Evolutionary conservation across 345 rosid genomes (phyloP).

Genomic region (Kernera saxatilis): DNA sequence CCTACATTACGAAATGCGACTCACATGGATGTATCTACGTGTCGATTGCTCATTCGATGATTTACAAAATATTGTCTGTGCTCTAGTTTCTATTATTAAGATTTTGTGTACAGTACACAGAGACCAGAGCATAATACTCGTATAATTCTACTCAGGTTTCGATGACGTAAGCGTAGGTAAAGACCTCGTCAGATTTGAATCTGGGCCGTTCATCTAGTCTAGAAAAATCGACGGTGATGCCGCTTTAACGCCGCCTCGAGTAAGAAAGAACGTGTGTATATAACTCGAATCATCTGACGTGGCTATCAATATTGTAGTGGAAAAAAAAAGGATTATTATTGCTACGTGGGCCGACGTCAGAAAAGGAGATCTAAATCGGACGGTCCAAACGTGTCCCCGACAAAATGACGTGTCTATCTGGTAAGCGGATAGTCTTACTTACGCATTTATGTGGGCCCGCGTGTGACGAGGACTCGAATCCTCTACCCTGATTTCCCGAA

Average conservation of each 20-base stretch:
- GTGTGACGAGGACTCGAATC: slow-evolving; percentile 23
- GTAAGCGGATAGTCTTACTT: slow-evolving; percentile 27
- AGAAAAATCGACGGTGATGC: slow-evolving; percentile 6
- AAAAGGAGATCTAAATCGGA: slow-evolving; percentile 20
- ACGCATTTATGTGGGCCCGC: slow-evolving; percentile 21
- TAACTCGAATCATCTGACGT: slow-evolving; percentile 25
- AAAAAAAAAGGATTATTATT: neutral
- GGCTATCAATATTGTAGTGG: slow-evolving; percentile 20
- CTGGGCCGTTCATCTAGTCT: neutral
- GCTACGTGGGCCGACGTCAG: slow-evolving; percentile 20
- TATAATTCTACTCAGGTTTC: neutral
- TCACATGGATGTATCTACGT: slow-evolving; percentile 25
- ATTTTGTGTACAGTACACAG: neutral
- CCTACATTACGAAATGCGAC: slow-evolving; percentile 16
- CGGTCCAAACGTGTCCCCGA: slow-evolving; percentile 27
- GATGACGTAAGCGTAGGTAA: neutral
- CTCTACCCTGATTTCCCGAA: neutral
- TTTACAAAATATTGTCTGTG: neutral
- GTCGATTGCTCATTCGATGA: neutral
- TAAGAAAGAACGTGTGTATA: slow-evolving; percentile 22
- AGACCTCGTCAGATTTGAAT: neutral
- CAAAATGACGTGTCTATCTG: slow-evolving; percentile 34
- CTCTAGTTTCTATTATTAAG: neutral
- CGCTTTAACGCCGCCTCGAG: slow-evolving; percentile 8
- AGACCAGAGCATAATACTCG: neutral